phyloP scores from a whole-genome alignment of 108 stramenopile species.

The Fragilariopsis cylindrus region DNA sequence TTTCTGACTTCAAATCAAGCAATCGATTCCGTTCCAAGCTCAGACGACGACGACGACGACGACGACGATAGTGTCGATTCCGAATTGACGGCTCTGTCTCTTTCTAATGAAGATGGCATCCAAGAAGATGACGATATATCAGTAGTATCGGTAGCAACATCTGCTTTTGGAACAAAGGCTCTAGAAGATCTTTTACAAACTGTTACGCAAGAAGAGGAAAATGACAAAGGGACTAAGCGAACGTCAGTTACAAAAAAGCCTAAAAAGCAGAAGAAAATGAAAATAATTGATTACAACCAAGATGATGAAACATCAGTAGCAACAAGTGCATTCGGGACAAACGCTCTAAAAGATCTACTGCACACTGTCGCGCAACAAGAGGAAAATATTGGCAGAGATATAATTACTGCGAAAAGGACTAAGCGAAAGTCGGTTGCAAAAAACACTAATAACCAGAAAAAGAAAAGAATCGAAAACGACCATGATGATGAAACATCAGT shows the following conservation, averaged over 20 bases:
- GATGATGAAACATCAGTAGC: slow-evolving; percentile 28
- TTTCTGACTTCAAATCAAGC: slow-evolving; percentile 20
- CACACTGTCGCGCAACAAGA: background rate
- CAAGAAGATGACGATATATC: slow-evolving; percentile 15
- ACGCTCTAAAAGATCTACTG: slow-evolving; percentile 19
- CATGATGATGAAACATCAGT: slow-evolving; percentile 11
- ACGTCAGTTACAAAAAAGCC: too few relatives aligned
- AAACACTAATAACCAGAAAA: background rate
- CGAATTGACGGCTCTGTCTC: background rate
- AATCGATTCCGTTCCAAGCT: background rate
- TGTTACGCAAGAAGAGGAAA: slow-evolving; percentile 12
- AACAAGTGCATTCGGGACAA: slow-evolving; percentile 30
- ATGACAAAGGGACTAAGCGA: background rate
- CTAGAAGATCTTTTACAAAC: slow-evolving; percentile 21
- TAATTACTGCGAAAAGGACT: slow-evolving; percentile 6
- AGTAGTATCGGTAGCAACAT: slow-evolving; percentile 24
- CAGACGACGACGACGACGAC: background rate
- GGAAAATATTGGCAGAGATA: background rate
- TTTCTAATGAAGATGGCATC: background rate
- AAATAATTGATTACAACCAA: slow-evolving; percentile 1
- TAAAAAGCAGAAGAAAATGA: too few relatives aligned
- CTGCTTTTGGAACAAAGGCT: slow-evolving; percentile 30
- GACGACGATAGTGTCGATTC: slow-evolving; percentile 1
- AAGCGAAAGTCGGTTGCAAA: slow-evolving; percentile 3
- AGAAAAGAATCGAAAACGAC: background rate